A percentile compares a stretch with the other conserved stretches of the same genome.
phyloP scores from a whole-genome alignment of 768 basidiomycete genomes.

The Leucosporidium scottii region DNA sequence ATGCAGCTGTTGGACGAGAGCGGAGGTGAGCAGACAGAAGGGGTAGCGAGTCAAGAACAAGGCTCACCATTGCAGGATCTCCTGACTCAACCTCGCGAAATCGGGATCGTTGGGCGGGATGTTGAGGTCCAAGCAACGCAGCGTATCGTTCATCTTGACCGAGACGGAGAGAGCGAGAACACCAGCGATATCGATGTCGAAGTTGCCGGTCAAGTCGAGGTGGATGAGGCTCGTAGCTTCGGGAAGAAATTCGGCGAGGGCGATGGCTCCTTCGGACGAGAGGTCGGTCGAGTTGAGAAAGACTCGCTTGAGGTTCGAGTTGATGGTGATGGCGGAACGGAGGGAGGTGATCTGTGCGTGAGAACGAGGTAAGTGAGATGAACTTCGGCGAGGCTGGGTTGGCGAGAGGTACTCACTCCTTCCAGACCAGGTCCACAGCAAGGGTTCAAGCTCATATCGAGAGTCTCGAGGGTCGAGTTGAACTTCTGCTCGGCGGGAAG shows the following conservation, averaged over 20 bases:
- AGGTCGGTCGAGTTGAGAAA: slow-evolving; percentile 80
- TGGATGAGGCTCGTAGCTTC: slow-evolving; percentile 81
- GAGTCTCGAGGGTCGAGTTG: slow-evolving; percentile 83
- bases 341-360: slow-evolving; percentile 51
- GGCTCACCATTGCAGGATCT: slow-evolving; percentile 64
- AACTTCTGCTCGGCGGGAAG: slow-evolving; percentile 64
- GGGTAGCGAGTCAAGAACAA: not conserved
- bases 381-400: not conserved
- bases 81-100: slow-evolving; percentile 62
- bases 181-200: slow-evolving; percentile 68
- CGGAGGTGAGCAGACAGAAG: not conserved
- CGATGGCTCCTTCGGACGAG: slow-evolving; percentile 77
- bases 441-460: slow-evolving; percentile 87
- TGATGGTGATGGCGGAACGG: slow-evolving; percentile 85
- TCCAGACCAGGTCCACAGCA: slow-evolving; percentile 83
- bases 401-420: slow-evolving; percentile 56
- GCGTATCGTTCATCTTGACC: slow-evolving; percentile 67
- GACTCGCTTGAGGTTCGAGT: slow-evolving; percentile 79
- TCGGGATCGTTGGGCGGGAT: slow-evolving; percentile 55
- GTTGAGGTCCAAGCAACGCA: slow-evolving; percentile 88
- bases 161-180: slow-evolving; percentile 86
- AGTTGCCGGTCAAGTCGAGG: slow-evolving; percentile 54
- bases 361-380: not conserved
- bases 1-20: slow-evolving; percentile 50
- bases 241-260: slow-evolving; percentile 90